Percentiles rank a stretch among this genome's conserved stretches.
phyloP scores from a whole-genome alignment of 1,139 yeast species.

The Suhomyces bokatorum region DNA sequence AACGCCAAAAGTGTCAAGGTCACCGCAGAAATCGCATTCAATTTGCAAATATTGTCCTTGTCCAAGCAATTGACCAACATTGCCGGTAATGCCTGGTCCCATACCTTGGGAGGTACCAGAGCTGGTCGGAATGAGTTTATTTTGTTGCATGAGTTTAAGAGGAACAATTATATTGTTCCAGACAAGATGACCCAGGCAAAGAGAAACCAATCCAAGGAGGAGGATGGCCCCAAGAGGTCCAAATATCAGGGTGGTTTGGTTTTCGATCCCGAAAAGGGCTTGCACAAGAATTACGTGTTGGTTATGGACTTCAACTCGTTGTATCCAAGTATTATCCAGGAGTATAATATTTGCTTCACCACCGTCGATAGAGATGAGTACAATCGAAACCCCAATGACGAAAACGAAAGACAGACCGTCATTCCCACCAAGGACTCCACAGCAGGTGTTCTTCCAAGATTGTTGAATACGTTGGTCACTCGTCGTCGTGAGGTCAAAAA shows the following conservation, averaged over 20 bases:
- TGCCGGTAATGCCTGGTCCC: conserved; percentile 98
- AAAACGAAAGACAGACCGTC: conserved; percentile 71
- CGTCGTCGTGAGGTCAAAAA: conserved; percentile 94
- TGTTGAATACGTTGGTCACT: conserved; percentile 79
- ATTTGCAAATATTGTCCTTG: conserved; percentile 81
- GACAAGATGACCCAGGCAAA: conserved; percentile 63
- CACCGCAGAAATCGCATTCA: conserved; percentile 76
- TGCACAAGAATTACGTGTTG: conserved; percentile 82
- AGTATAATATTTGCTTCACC: conserved; percentile 94
- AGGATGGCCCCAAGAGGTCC: conserved; percentile 63
- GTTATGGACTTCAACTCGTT: conserved; percentile 99
- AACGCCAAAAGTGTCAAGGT: conserved; percentile 67
- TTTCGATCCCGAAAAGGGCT: conserved; percentile 94
- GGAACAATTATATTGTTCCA: conserved; percentile 81
- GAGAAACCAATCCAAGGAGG: conserved; percentile 46
- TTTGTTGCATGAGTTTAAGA: conserved; percentile 86
- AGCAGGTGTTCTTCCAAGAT: conserved; percentile 84
- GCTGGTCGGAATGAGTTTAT: conserved; percentile 96
- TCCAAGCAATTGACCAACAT: conserved; percentile 89
- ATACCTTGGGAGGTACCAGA: conserved; percentile 91
- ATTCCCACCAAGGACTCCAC: conserved; percentile 58
- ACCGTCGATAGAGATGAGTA: conserved; percentile 75
- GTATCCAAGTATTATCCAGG: conserved; percentile 97
- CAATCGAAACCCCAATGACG: conserved; percentile 49
- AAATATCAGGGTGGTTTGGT: conserved; percentile 96